These are phyloP conservation scores for Leishmania aethiopica DNA, from an alignment of 208 protist genomes.

Conservation along the genomic window DNA sequence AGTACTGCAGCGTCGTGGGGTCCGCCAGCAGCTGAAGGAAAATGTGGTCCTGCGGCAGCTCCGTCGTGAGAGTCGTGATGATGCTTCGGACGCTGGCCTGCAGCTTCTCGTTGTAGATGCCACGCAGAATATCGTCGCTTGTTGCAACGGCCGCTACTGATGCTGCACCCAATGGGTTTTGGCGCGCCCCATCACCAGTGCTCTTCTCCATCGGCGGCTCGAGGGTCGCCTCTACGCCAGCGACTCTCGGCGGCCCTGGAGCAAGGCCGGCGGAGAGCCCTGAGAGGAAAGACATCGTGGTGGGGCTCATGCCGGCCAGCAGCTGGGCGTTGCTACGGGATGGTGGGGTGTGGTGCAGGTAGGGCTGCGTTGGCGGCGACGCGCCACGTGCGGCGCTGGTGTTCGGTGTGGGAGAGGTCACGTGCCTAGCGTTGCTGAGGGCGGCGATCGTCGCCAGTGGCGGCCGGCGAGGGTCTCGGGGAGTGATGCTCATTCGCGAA, in stretches of 20 bases:
- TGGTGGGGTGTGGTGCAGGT: background rate
- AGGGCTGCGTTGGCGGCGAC: conserved; percentile 1
- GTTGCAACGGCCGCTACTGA: conserved; percentile 8
- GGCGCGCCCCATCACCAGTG: background rate
- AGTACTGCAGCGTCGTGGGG: conserved; percentile 67
- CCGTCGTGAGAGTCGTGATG: conserved; percentile 49
- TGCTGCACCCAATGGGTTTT: background rate
- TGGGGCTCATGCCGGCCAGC: conserved; percentile 14
- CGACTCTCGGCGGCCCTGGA: background rate
- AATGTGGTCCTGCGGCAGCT: conserved; percentile 76
- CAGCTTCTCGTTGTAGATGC: conserved; percentile 78
- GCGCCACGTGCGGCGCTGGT: background rate
- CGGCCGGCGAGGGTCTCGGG: background rate
- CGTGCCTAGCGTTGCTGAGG: background rate
- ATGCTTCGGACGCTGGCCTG: conserved; percentile 62
- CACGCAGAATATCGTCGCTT: conserved; percentile 39
- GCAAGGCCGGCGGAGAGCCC: background rate
- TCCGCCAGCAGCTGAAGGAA: conserved; percentile 79
- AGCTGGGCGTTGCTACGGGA: conserved; percentile 15
- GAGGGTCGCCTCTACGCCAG: background rate
- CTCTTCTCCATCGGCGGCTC: background rate
- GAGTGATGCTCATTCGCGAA: background rate
- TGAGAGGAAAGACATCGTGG: background rate
- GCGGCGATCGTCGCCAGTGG: background rate
- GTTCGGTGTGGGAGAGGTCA: background rate